A percentile compares a stretch with the other conserved stretches of the same genome.
phyloP scores from a whole-genome alignment of 1,284 basidiomycete genomes.

The Naganishia albida region DNA sequence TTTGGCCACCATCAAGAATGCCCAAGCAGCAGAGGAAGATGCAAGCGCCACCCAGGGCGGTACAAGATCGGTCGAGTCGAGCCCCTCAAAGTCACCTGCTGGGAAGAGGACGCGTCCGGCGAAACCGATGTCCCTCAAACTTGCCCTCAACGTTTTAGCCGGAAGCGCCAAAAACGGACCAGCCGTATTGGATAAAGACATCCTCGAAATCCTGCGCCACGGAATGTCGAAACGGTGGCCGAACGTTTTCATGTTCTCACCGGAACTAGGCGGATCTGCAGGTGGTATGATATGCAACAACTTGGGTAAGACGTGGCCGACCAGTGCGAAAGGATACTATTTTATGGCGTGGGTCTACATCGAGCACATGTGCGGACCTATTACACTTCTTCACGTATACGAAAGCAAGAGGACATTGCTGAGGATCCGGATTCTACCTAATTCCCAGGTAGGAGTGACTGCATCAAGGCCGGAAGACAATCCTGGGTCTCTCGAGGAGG shows the following conservation, averaged over 20 bases:
- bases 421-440: conserved; percentile 49
- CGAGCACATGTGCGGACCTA: conserved; percentile 45
- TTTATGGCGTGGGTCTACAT: conserved; percentile 52
- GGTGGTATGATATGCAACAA: conserved; percentile 44
- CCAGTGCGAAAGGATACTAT: conserved; percentile 46
- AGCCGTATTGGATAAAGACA: conserved; percentile 39
- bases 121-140: conserved; percentile 22
- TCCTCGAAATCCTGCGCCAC: conserved; percentile 45
- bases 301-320: conserved; percentile 45
- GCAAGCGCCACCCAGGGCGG: neutral
- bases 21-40: neutral
- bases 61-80: conserved; percentile 1
- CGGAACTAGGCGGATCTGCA: conserved; percentile 36
- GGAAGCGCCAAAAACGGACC: conserved; percentile 32
- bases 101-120: conserved; percentile 11
- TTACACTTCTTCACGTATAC: conserved; percentile 48
- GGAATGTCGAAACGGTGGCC: conserved; percentile 48
- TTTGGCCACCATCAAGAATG: conserved; percentile 16
- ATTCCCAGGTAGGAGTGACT: conserved; percentile 50
- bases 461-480: conserved; percentile 30
- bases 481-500: conserved; percentile 37
- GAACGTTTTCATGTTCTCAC: conserved; percentile 45
- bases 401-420: conserved; percentile 45
- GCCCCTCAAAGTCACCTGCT: conserved; percentile 19
- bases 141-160: conserved; percentile 20